Conservation (phyloP, 176 grass and related monocot genomes). For the Stipa capillata region DNA sequence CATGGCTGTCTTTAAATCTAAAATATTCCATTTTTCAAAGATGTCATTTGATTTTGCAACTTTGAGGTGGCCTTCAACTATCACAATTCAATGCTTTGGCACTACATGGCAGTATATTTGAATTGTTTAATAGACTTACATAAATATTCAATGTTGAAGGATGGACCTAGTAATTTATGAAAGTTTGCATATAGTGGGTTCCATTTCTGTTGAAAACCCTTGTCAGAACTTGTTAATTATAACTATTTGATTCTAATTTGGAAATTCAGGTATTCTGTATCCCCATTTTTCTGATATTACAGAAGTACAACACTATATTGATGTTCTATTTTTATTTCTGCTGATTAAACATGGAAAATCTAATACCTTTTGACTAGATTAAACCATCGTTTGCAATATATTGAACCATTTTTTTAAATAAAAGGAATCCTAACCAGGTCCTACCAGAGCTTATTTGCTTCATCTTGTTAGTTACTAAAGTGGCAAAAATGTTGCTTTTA, state of each 20-base stretch:
- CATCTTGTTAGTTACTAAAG: background rate
- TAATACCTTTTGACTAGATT: background rate
- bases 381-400: slow-evolving; percentile 8
- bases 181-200: background rate
- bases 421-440: background rate
- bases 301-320: background rate
- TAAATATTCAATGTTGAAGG: background rate
- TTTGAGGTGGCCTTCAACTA: background rate
- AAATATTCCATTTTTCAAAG: background rate
- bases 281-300: background rate
- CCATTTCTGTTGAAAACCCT: background rate
- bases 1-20: background rate
- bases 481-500: background rate
- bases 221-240: background rate
- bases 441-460: background rate
- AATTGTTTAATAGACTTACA: background rate
- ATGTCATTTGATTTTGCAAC: background rate
- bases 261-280: slow-evolving; percentile 4
- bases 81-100: background rate
- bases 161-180: background rate
- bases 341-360: slow-evolving; percentile 1
- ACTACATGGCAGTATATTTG: background rate
- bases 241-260: background rate
- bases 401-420: background rate
- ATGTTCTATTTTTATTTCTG: background rate